These are phyloP conservation scores for Russula sp. DNA, from an alignment of 768 basidiomycete species.

Conservation along the genomic window DNA sequence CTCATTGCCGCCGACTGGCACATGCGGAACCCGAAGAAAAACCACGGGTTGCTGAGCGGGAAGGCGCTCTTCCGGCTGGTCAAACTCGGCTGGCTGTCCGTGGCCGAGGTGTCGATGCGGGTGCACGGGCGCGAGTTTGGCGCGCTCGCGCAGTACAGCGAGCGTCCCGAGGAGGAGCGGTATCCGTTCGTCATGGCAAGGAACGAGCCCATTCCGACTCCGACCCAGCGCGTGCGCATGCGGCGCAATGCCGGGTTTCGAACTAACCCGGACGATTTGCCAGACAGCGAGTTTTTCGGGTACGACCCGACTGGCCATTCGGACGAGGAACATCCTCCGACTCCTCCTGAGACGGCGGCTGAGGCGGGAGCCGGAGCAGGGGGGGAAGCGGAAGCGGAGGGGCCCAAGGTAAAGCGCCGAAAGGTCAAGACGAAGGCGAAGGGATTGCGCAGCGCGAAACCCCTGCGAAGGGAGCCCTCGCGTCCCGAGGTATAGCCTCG, in stretches of 20 bases:
- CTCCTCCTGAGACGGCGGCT: background rate
- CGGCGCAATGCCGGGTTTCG: constrained; percentile 18
- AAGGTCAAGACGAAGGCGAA: background rate
- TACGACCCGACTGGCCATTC: constrained; percentile 5
- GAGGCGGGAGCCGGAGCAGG: too few species aligned
- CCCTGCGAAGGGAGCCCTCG: constrained; percentile 4
- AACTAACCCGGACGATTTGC: constrained; percentile 19
- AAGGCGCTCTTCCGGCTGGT: constrained; percentile 28
- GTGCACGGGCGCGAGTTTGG: constrained; percentile 25
- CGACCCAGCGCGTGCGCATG: constrained; percentile 25
- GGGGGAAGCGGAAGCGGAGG: background rate
- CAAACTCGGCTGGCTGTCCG: constrained; percentile 28
- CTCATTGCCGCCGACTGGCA: constrained; percentile 29
- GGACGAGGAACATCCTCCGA: constrained; percentile 1
- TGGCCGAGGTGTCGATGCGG: constrained; percentile 25
- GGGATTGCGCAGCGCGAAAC: constrained; percentile 4
- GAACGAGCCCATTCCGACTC: constrained; percentile 23
- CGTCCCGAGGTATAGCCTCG: constrained; percentile 10
- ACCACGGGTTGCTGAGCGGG: constrained; percentile 18
- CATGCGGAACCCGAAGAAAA: constrained; percentile 24
- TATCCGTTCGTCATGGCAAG: constrained; percentile 26
- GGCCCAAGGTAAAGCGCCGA: constrained; percentile 5
- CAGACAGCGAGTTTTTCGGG: constrained; percentile 26
- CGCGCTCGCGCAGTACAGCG: constrained; percentile 24
- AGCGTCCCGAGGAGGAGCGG: constrained; percentile 22